These are phyloP conservation scores for Diaporthe ampelina DNA, from an alignment of 2,329 filamentous ascomycete species.

Conservation along the genomic window DNA sequence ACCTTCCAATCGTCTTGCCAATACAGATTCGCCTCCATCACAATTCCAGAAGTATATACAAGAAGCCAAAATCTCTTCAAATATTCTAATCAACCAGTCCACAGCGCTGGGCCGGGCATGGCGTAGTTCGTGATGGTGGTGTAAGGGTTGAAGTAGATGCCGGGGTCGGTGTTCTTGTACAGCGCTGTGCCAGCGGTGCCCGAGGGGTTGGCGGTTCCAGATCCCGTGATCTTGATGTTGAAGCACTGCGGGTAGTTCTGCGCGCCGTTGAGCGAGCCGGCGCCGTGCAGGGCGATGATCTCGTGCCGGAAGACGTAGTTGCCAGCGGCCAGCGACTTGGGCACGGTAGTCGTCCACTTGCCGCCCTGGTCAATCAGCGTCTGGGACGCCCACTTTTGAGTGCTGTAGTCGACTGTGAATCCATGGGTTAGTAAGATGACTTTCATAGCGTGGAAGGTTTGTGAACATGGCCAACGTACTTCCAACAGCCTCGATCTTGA, in stretches of 20 bases:
- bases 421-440: neutral
- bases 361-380: conserved; percentile 63
- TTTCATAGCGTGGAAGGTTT: no score
- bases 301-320: conserved; percentile 64
- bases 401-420: conserved; percentile 29
- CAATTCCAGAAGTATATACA: neutral
- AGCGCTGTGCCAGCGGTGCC: conserved; percentile 48
- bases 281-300: conserved; percentile 62
- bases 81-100: neutral
- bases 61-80: neutral
- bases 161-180: conserved; percentile 45
- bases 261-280: conserved; percentile 56
- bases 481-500: conserved; percentile 54
- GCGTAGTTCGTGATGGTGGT: conserved; percentile 44
- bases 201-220: conserved; percentile 48
- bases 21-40: no score
- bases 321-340: conserved; percentile 52
- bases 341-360: conserved; percentile 58
- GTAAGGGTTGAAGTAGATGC: conserved; percentile 49
- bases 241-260: conserved; percentile 65
- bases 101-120: conserved; percentile 48
- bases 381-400: conserved; percentile 52
- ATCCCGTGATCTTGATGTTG: conserved; percentile 59
- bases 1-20: neutral
- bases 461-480: neutral